Evolutionary conservation across 106 monocot genomes (phyloP).

Genomic region (Cymbidium sinense): DNA sequence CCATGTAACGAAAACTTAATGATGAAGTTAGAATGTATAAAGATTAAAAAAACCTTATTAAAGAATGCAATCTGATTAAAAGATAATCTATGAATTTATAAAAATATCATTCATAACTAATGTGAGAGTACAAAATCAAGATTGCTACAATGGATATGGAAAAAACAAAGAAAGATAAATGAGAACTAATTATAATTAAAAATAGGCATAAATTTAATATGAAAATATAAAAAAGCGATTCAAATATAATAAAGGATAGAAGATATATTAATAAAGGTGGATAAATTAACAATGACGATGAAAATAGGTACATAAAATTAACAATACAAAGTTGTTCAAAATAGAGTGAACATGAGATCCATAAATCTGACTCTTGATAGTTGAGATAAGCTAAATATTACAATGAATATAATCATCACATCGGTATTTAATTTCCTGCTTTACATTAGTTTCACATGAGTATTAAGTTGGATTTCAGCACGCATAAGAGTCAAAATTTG

Average conservation of each 20-base stretch:
- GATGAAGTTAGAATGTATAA: too few relatives aligned
- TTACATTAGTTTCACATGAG: background rate
- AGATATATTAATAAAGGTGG: too few relatives aligned
- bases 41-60: too few relatives aligned
- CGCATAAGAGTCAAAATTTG: background rate
- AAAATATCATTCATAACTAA: background rate
- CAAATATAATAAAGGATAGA: too few relatives aligned
- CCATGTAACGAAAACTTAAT: too few relatives aligned
- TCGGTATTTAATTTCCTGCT: background rate
- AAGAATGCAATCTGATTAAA: too few relatives aligned
- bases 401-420: background rate
- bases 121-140: background rate
- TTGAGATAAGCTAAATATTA: background rate
- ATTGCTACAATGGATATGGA: background rate
- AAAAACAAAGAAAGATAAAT: too few relatives aligned
- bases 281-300: background rate
- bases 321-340: background rate
- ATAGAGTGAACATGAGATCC: background rate
- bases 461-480: background rate
- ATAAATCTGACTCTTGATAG: background rate
- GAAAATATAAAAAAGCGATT: background rate
- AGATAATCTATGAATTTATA: too few relatives aligned
- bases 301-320: background rate
- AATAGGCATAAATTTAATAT: background rate
- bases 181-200: too few relatives aligned